These are phyloP conservation scores for Achaetomiella virescens DNA, from an alignment of 495 filamentous ascomycete genomes.

Conservation along the genomic window DNA sequence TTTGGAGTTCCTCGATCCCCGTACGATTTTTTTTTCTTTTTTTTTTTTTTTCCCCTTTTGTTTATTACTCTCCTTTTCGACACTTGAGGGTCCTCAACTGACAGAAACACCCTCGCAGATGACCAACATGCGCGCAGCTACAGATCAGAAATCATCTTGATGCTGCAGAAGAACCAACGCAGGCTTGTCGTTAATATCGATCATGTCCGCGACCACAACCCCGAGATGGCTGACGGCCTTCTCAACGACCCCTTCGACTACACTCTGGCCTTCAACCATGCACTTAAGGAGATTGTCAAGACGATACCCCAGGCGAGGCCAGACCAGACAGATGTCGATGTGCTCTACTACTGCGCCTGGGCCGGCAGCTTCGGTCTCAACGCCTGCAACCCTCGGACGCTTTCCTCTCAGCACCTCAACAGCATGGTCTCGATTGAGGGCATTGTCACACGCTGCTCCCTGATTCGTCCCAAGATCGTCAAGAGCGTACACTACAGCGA, in stretches of 20 bases:
- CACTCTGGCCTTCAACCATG: conserved; percentile 77
- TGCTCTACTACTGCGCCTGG: conserved; percentile 87
- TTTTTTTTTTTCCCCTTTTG: neutral
- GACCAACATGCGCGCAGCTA: conserved; percentile 63
- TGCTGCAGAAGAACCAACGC: conserved; percentile 81
- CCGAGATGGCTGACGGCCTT: conserved; percentile 82
- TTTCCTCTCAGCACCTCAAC: conserved; percentile 83
- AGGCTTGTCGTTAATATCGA: conserved; percentile 84
- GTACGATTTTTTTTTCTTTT: conserved; percentile 42
- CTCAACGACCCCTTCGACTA: conserved; percentile 84
- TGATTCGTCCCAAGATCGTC: conserved; percentile 92
- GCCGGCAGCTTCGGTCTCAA: conserved; percentile 92
- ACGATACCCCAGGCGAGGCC: conserved; percentile 57
- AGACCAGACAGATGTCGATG: conserved; percentile 46
- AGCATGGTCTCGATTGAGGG: conserved; percentile 96
- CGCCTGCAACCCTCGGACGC: conserved; percentile 87
- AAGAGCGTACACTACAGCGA: conserved; percentile 97
- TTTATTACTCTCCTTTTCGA: neutral
- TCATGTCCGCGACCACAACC: conserved; percentile 84
- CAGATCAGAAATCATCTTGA: conserved; percentile 79
- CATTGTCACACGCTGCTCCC: conserved; percentile 92
- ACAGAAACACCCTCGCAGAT: conserved; percentile 33
- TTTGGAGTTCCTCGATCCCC: conserved; percentile 79
- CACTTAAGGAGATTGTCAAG: conserved; percentile 79
- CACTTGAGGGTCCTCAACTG: neutral